A percentile compares a stretch with the other conserved stretches of the same genome.
Evolutionary conservation across 257 asterid genomes (phyloP).

Genomic region (Verbena officinalis): DNA sequence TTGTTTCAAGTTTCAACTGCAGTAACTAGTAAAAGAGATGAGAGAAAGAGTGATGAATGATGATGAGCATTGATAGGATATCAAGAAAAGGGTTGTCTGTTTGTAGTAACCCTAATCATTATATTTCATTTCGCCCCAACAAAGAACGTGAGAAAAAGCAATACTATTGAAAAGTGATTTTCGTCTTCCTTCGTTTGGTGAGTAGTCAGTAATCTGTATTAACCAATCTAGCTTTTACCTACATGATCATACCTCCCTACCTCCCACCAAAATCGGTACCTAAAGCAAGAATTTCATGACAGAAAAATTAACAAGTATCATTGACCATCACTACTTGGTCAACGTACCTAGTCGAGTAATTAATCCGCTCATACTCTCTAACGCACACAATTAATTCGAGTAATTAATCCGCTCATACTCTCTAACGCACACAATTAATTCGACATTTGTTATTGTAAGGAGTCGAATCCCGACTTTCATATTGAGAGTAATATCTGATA

Average conservation of each 20-base stretch:
- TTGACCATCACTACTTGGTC: no score
- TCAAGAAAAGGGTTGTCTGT: conserved; percentile 21
- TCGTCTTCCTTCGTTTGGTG: conserved; percentile 42
- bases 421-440: no score
- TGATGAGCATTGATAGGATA: conserved; percentile 16
- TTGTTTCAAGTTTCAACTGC: no score
- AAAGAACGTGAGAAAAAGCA: conserved; percentile 27
- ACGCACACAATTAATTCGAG: no score
- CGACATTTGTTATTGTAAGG: no score
- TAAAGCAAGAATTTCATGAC: conserved; percentile 14
- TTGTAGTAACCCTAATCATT: conserved; percentile 38
- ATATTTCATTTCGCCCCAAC: conserved; percentile 29
- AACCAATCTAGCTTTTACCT: conserved; percentile 28
- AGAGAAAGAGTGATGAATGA: no score
- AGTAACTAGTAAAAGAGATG: conserved; percentile 19
- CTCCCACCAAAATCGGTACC: conserved; percentile 26
- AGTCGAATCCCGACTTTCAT: no score
- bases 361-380: no score
- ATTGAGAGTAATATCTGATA: no score
- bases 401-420: no score
- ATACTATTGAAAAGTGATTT: not conserved
- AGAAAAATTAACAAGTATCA: conserved; percentile 22
- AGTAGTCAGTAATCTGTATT: conserved; percentile 50
- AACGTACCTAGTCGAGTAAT: no score
- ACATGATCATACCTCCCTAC: conserved; percentile 30